Conservation (phyloP, 2,329 filamentous ascomycete species). For the Claviceps sp. region DNA sequence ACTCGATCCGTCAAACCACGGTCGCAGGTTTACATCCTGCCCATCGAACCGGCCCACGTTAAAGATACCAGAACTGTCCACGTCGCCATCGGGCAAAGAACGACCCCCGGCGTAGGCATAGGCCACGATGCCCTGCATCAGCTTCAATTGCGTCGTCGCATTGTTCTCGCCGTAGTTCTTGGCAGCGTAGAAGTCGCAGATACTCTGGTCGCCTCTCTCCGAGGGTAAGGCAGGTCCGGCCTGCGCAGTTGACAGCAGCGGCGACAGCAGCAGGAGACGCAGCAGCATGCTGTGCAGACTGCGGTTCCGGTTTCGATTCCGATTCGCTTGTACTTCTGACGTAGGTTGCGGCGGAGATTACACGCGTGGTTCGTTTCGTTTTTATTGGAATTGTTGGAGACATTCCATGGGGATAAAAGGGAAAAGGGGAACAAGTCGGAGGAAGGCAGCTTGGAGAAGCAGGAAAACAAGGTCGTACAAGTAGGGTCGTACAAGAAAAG, state of each 20-base stretch:
- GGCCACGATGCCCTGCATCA: slow-evolving; percentile 17
- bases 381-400: too few species aligned
- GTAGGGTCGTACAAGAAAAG: too few species aligned
- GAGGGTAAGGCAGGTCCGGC: neutral
- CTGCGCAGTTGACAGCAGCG: neutral
- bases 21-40: slow-evolving; percentile 12
- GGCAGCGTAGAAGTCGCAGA: slow-evolving; percentile 19
- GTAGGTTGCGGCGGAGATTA: too few species aligned
- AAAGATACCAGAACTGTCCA: slow-evolving; percentile 16
- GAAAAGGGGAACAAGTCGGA: too few species aligned
- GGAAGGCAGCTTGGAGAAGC: too few species aligned
- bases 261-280: neutral
- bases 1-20: slow-evolving; percentile 20
- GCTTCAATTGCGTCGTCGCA: slow-evolving; percentile 12
- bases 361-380: too few species aligned
- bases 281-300: neutral
- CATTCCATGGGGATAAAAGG: too few species aligned
- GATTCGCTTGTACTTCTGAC: too few species aligned
- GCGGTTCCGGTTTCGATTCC: too few species aligned
- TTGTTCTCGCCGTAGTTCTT: slow-evolving; percentile 13
- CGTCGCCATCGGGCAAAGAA: slow-evolving; percentile 7
- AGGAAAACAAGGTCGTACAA: too few species aligned
- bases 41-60: slow-evolving; percentile 13
- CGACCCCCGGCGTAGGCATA: slow-evolving; percentile 16
- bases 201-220: slow-evolving; percentile 7